Percentiles rank a stretch among this genome's conserved stretches.
phyloP scores from a whole-genome alignment of 768 basidiomycete species.

The Jaapia argillacea region DNA sequence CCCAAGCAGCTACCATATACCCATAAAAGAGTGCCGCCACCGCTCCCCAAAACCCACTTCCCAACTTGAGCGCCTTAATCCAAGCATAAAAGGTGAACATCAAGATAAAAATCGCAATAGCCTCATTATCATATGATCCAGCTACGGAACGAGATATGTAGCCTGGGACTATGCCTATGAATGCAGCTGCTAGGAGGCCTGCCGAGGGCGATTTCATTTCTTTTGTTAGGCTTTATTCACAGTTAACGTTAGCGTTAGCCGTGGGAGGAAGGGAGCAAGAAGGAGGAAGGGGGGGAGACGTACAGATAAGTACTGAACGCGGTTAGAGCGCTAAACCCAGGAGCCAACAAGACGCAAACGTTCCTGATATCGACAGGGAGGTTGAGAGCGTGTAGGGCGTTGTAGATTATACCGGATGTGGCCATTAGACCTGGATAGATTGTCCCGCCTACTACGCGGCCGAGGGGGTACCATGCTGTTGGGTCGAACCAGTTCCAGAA shows the following conservation, averaged over 20 bases:
- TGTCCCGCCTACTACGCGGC: conserved; percentile 96
- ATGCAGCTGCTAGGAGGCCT: conserved; percentile 93
- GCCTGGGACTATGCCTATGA: conserved; percentile 96
- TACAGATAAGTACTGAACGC: conserved; percentile 96
- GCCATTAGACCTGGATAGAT: conserved; percentile 99
- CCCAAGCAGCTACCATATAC: conserved; percentile 99
- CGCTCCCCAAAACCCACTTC: conserved; percentile 87
- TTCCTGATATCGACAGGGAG: conserved; percentile 97
- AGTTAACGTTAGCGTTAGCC: conserved; percentile 1
- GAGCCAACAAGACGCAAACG: conserved; percentile 92
- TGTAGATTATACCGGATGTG: conserved; percentile 96
- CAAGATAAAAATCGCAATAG: conserved; percentile 98
- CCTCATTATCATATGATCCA: conserved; percentile 99
- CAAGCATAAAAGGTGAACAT: conserved; percentile 98
- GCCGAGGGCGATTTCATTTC: conserved; percentile 95
- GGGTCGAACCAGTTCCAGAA: conserved; percentile 99
- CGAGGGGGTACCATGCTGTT: conserved; percentile 98
- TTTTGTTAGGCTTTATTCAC: conserved; percentile 69
- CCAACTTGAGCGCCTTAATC: conserved; percentile 93
- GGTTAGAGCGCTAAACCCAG: conserved; percentile 93
- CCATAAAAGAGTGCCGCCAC: conserved; percentile 95
- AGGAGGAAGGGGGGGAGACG: too few species aligned
- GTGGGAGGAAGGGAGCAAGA: neutral
- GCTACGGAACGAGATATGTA: conserved; percentile 99
- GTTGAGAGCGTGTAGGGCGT: conserved; percentile 74